Base-by-base conservation (phyloP, 805 yeast genomes). In the Alloascoidea africana region DNA sequence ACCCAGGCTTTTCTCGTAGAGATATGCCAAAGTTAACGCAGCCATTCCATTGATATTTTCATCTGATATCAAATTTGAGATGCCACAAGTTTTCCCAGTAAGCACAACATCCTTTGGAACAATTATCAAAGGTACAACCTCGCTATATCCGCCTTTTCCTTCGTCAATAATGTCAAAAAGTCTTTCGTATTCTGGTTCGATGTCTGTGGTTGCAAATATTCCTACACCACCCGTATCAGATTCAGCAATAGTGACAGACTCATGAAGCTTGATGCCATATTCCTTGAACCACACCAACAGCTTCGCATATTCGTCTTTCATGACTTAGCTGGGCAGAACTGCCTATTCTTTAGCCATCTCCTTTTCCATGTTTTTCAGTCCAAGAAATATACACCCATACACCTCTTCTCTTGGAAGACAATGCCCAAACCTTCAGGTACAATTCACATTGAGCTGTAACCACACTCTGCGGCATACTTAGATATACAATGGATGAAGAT, bases 1-100 rank as follows among this genome's bases (percentile, higher is more conserved):
- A 2, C 71, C 72, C 35, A 66, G 58, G 2, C 70, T 58, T 39
- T 63, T 54, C 51, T 89, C 97, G 49, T 82, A 85, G 17, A 86
- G 60, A 41, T 75, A 80, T 0, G 87, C 72, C 4, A 83, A 44
- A 4, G 79, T 71, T 37, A 87, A 59, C 0, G 76, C 80, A 33
- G 71, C 64, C 58, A 81, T 70, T 0, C 93, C 91, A 30, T 63
- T 67, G 3, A 80, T 55, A 2, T 58, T 64, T 18, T 65, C 65
- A 34, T 83, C 94, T 8, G 62, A 53, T 8, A 87, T 50, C 13
- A 86, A 48, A 45, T 86, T 81, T 18, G 83, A 72, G 18, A 87
- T 68, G 1, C 55, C 62, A 11, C 62, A 60, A 19, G 58, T 62
- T n/a, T 42, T 40, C 3, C 59, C 54, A 4, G 56, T 48, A 16